Conservation (phyloP, 345 rosid genomes). For the Geranium rotundifolium region DNA sequence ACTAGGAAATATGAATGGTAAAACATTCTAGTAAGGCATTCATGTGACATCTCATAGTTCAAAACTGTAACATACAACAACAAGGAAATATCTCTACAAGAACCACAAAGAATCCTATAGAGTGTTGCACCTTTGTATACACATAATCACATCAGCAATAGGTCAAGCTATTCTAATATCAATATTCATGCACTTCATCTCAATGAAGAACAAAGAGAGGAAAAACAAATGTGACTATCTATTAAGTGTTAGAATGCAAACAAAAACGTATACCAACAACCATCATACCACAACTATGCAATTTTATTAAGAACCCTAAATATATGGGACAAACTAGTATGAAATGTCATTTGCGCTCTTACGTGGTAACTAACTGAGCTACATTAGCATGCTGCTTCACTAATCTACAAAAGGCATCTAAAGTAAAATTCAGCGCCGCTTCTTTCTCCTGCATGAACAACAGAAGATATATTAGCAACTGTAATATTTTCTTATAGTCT, state of each 20-base stretch:
- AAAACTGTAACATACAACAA: background rate
- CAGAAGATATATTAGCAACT: conserved; percentile 7
- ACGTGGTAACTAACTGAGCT: conserved; percentile 94
- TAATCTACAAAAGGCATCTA: conserved; percentile 97
- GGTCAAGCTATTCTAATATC: background rate
- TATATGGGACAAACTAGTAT: background rate
- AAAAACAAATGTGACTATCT: no score
- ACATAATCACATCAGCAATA: no score
- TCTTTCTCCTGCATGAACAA: conserved; percentile 88
- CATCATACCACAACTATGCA: conserved; percentile 7
- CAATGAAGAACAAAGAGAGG: background rate
- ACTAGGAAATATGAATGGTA: no score
- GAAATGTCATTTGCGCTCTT: conserved; percentile 13
- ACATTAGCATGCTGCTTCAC: conserved; percentile 87
- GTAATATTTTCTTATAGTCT: background rate
- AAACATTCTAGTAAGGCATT: background rate
- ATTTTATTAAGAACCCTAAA: background rate
- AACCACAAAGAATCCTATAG: no score
- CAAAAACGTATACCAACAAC: background rate
- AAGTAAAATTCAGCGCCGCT: conserved; percentile 77
- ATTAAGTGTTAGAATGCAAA: no score
- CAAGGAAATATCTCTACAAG: background rate
- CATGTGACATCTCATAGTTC: background rate
- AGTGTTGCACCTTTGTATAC: no score
- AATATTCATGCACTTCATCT: background rate